Evolutionary conservation across 805 yeast genomes (phyloP).

Genomic region (Naumovozyma baii): DNA sequence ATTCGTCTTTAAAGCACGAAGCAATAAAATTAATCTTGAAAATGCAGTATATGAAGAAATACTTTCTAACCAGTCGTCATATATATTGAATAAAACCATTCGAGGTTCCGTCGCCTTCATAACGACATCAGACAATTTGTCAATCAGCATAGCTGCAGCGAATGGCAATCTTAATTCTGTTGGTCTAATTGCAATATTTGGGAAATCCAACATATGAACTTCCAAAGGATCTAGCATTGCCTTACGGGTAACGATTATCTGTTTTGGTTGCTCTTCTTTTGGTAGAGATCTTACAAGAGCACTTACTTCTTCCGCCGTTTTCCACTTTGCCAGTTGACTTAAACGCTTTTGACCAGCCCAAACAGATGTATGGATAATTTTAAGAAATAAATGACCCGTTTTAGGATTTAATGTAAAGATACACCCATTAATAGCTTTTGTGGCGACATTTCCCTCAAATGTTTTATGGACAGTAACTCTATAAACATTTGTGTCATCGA

Average conservation of each 20-base stretch:
- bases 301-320: slow-evolving; percentile 95
- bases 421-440: slow-evolving; percentile 90
- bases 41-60: slow-evolving; percentile 90
- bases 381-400: slow-evolving; percentile 81
- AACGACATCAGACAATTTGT: slow-evolving; percentile 68
- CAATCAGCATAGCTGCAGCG: slow-evolving; percentile 73
- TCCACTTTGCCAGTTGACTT: slow-evolving; percentile 93
- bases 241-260: slow-evolving; percentile 78
- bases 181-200: slow-evolving; percentile 79
- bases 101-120: slow-evolving; percentile 85
- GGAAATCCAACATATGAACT: slow-evolving; percentile 94
- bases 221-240: slow-evolving; percentile 91
- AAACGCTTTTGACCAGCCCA: slow-evolving; percentile 96
- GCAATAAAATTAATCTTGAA: slow-evolving; percentile 71
- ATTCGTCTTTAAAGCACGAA: slow-evolving; percentile 72
- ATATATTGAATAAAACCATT: slow-evolving; percentile 81
- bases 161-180: slow-evolving; percentile 87
- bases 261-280: slow-evolving; percentile 89
- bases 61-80: slow-evolving; percentile 85
- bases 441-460: slow-evolving; percentile 83
- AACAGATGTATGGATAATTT: slow-evolving; percentile 84
- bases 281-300: slow-evolving; percentile 84
- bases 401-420: slow-evolving; percentile 82
- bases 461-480: slow-evolving; percentile 88
- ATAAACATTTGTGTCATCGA: slow-evolving; percentile 92